Evolutionary conservation across 1,139 yeast species (phyloP).

Genomic region (Yamadazyma sp.): DNA sequence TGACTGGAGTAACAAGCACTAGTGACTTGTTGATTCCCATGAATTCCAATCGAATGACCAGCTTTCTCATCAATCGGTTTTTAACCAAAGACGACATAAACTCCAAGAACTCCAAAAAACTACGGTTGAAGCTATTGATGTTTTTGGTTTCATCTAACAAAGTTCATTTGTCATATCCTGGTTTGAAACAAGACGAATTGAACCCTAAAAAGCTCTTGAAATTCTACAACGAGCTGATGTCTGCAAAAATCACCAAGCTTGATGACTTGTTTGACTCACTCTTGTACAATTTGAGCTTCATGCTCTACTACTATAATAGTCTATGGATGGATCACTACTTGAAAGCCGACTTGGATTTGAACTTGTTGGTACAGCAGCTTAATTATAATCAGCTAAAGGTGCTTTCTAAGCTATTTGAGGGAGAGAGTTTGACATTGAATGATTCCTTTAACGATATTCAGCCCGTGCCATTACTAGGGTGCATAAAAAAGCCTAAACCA

Average conservation of each 20-base stretch:
- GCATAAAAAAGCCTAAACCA: neutral
- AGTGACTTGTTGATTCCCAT: slow-evolving; percentile 27
- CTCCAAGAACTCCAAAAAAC: slow-evolving; percentile 21
- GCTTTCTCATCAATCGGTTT: slow-evolving; percentile 40
- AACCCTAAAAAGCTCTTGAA: slow-evolving; percentile 11
- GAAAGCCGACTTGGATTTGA: slow-evolving; percentile 13
- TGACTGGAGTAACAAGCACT: slow-evolving; percentile 3
- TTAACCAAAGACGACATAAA: slow-evolving; percentile 20
- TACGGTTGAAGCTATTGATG: slow-evolving; percentile 9
- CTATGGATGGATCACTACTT: slow-evolving; percentile 18
- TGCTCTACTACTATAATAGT: slow-evolving; percentile 16
- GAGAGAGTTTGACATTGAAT: slow-evolving; percentile 12
- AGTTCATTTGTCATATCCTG: slow-evolving; percentile 5
- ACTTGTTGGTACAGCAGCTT: slow-evolving; percentile 11
- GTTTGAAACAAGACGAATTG: slow-evolving; percentile 5
- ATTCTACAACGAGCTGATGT: slow-evolving; percentile 10
- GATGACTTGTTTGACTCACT: slow-evolving; percentile 45
- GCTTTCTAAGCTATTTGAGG: slow-evolving; percentile 9
- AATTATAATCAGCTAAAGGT: slow-evolving; percentile 11
- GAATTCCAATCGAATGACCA: slow-evolving; percentile 37
- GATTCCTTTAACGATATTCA: slow-evolving; percentile 4
- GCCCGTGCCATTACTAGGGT: too few relatives aligned
- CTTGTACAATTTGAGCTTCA: slow-evolving; percentile 33
- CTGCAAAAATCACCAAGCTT: slow-evolving; percentile 18
- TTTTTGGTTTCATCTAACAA: slow-evolving; percentile 8